Percentiles rank a stretch among this genome's conserved stretches.
Evolutionary conservation across 345 rosid genomes (phyloP).

Genomic region (Ceriops decandra): DNA sequence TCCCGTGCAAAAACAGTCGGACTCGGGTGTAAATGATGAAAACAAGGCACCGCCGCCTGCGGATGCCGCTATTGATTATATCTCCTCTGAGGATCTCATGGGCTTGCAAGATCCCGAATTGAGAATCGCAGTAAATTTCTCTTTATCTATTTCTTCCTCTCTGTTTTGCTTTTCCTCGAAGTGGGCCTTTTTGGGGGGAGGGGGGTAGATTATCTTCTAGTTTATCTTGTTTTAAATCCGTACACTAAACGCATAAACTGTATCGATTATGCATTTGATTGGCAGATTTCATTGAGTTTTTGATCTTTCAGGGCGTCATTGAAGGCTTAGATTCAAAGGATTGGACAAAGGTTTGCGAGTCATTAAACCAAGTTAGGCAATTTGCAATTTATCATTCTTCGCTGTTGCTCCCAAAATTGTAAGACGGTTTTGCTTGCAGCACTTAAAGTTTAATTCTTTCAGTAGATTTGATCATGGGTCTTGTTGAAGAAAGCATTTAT

Average conservation of each 20-base stretch:
- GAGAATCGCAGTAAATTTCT: slow-evolving; percentile 38
- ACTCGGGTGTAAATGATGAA: slow-evolving; percentile 45
- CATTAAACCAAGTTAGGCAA: slow-evolving; percentile 57
- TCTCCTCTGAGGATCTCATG: slow-evolving; percentile 56
- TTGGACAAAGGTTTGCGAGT: slow-evolving; percentile 58
- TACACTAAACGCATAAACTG: too few relatives aligned
- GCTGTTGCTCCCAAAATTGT: slow-evolving; percentile 59
- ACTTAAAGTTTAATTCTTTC: neutral
- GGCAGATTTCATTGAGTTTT: neutral
- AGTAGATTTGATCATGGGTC: too few relatives aligned
- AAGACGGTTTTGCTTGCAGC: slow-evolving; percentile 19
- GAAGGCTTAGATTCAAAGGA: slow-evolving; percentile 73
- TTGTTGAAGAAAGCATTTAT: neutral
- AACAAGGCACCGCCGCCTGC: slow-evolving; percentile 45
- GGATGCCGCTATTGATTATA: slow-evolving; percentile 52
- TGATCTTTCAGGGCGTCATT: slow-evolving; percentile 38
- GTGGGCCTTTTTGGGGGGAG: neutral
- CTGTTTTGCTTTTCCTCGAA: neutral
- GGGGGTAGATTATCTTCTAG: too few relatives aligned
- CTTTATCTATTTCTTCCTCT: neutral
- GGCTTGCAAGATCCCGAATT: slow-evolving; percentile 51
- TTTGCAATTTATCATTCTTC: slow-evolving; percentile 62
- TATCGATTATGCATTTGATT: neutral
- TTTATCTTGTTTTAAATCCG: too few relatives aligned
- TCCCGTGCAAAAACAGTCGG: slow-evolving; percentile 31